Evolutionary conservation across 352 stramenopile genomes (phyloP).

Genomic region (Phytophthora ohioensis): DNA sequence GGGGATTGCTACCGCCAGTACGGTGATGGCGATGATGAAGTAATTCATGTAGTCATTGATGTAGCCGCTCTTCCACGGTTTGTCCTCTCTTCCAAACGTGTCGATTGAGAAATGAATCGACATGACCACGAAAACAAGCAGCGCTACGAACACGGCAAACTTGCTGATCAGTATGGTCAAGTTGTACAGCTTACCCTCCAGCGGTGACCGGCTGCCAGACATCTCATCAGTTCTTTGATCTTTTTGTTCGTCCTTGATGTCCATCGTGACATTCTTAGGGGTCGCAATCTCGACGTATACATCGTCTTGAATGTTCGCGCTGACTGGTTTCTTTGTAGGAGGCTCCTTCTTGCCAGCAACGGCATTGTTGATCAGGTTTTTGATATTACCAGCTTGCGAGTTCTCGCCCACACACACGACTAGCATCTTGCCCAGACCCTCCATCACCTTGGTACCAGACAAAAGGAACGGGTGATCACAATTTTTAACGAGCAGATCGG

Average conservation of each 20-base stretch:
- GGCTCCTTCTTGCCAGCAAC: constrained; percentile 48
- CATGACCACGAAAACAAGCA: constrained; percentile 74
- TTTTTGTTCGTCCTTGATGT: constrained; percentile 20
- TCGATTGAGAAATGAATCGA: constrained; percentile 58
- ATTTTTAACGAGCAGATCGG: constrained; percentile 85
- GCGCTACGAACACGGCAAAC: constrained; percentile 55
- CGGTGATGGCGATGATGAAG: constrained; percentile 81
- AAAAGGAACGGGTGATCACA: constrained; percentile 88
- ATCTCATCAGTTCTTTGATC: constrained; percentile 36
- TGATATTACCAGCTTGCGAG: constrained; percentile 93
- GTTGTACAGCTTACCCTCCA: constrained; percentile 54
- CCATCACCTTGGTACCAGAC: constrained; percentile 92
- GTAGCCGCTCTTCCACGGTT: constrained; percentile 46
- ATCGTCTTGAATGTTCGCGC: constrained; percentile 24
- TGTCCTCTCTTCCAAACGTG: constrained; percentile 40
- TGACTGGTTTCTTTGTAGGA: no score
- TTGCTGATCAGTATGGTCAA: constrained; percentile 74
- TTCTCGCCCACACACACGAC: constrained; percentile 92
- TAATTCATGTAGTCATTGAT: constrained; percentile 57
- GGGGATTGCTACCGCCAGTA: constrained; percentile 95
- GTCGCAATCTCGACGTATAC: constrained; percentile 68
- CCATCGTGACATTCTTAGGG: constrained; percentile 35
- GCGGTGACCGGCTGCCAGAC: constrained; percentile 45
- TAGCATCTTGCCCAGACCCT: constrained; percentile 92
- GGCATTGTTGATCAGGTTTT: constrained; percentile 70